These are phyloP conservation scores for Emergomyces pasteurianus DNA, from an alignment of 2,329 filamentous ascomycete species.

Conservation along the genomic window DNA sequence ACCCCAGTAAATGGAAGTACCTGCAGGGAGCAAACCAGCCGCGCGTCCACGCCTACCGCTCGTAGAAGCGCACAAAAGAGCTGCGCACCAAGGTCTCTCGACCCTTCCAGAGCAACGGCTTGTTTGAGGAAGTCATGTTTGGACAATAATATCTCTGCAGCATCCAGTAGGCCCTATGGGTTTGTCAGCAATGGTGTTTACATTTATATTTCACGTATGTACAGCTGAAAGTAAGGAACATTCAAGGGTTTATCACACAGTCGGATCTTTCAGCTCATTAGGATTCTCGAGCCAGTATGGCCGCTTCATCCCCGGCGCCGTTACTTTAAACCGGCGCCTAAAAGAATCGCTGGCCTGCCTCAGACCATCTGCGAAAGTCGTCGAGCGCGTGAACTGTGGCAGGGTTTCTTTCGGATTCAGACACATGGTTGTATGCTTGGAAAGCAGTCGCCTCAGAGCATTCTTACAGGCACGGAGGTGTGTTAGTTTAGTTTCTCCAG, in stretches of 20 bases:
- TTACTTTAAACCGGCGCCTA: conserved; percentile 57
- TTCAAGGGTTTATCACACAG: conserved; percentile 12
- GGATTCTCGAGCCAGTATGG: conserved; percentile 64
- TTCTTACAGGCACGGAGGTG: not conserved
- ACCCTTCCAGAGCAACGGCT: conserved; percentile 60
- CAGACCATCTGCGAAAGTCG: conserved; percentile 69
- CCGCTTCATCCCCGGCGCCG: conserved; percentile 55
- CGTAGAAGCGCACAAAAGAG: conserved; percentile 81
- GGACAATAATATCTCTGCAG: conserved; percentile 57
- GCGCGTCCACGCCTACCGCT: conserved; percentile 64
- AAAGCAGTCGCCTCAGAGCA: conserved; percentile 50
- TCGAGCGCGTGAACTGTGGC: conserved; percentile 63
- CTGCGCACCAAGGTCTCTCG: conserved; percentile 79
- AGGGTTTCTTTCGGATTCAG: conserved; percentile 57
- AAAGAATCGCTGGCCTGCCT: conserved; percentile 56
- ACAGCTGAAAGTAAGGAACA: not conserved
- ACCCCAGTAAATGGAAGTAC: conserved; percentile 55
- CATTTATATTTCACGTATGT: not conserved
- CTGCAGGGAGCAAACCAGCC: conserved; percentile 85
- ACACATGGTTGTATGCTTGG: conserved; percentile 51
- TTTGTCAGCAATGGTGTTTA: not conserved
- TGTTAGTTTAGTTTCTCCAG: not conserved
- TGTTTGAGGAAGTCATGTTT: conserved; percentile 61
- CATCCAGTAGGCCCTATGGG: conserved; percentile 23
- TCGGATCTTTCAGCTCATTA: conserved; percentile 48